These are phyloP conservation scores for Boletus rubroflammeus DNA, from an alignment of 768 basidiomycete species.

Conservation along the genomic window DNA sequence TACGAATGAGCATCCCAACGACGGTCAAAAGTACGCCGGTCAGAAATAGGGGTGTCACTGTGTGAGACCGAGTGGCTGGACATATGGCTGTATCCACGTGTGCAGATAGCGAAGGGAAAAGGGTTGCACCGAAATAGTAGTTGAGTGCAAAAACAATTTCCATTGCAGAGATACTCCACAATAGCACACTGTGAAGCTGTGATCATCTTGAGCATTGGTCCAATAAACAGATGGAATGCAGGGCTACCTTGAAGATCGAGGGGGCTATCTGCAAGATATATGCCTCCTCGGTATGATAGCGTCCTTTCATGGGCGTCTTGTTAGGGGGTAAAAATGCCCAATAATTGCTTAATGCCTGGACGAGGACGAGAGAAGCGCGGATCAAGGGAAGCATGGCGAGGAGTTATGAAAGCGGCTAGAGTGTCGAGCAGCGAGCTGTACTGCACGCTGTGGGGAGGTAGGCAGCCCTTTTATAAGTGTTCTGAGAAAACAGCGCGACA, in stretches of 20 bases:
- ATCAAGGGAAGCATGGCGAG: conserved; percentile 42
- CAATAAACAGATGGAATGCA: neutral
- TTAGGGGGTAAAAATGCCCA: conserved; percentile 56
- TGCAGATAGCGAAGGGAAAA: conserved; percentile 34
- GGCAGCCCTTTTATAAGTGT: conserved; percentile 18
- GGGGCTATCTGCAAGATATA: conserved; percentile 55
- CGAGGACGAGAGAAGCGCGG: conserved; percentile 44
- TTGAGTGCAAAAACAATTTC: conserved; percentile 46
- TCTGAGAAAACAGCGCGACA: neutral
- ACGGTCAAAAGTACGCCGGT: conserved; percentile 42
- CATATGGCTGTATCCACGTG: conserved; percentile 35
- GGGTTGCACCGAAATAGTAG: conserved; percentile 26
- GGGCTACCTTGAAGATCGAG: conserved; percentile 48
- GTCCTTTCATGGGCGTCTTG: conserved; percentile 44
- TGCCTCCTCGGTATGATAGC: conserved; percentile 52
- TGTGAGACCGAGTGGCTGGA: conserved; percentile 22
- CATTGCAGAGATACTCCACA: conserved; percentile 48
- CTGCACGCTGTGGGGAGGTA: neutral
- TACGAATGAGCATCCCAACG: conserved; percentile 45
- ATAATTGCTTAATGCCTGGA: conserved; percentile 51
- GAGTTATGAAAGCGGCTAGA: neutral
- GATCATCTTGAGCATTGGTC: neutral
- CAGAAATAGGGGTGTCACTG: conserved; percentile 42
- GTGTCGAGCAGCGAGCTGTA: neutral
- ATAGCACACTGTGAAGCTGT: conserved; percentile 47